Evolutionary conservation across 2,329 filamentous ascomycete species (phyloP).

Genomic region (Taxawa tesnikishii): DNA sequence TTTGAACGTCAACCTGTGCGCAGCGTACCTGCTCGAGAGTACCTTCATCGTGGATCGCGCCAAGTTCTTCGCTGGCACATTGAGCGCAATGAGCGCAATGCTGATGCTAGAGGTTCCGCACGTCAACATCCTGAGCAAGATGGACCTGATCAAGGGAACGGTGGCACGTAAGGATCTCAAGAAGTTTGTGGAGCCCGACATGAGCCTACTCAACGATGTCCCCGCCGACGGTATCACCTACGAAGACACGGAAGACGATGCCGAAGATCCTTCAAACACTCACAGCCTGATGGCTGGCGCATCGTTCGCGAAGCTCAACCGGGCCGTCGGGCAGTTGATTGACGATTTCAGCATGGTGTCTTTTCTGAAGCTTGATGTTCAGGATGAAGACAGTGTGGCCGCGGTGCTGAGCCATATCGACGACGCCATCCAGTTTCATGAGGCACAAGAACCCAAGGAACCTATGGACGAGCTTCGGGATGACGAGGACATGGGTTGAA

Average conservation of each 20-base stretch:
- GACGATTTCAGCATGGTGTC: conserved; percentile 98
- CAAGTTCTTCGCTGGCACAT: conserved; percentile 92
- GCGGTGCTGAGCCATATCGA: conserved; percentile 84
- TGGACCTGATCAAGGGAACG: conserved; percentile 90
- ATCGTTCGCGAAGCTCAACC: conserved; percentile 72
- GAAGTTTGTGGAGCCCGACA: conserved; percentile 79
- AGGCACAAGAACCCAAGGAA: conserved; percentile 83
- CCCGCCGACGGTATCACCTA: conserved; percentile 40
- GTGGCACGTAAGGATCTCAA: conserved; percentile 80
- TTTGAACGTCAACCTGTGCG: conserved; percentile 83
- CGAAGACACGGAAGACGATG: conserved; percentile 23
- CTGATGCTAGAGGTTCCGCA: conserved; percentile 96
- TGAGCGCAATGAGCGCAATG: conserved; percentile 98
- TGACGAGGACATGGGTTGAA: conserved; percentile 42
- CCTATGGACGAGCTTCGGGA: conserved; percentile 46
- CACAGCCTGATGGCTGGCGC: conserved; percentile 66
- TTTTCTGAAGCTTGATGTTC: conserved; percentile 78
- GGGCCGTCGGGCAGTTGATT: conserved; percentile 79
- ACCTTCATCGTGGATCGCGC: conserved; percentile 92
- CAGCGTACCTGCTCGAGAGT: conserved; percentile 86
- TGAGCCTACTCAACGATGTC: conserved; percentile 69
- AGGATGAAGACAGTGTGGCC: conserved; percentile 83
- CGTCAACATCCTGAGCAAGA: conserved; percentile 92
- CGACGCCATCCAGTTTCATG: conserved; percentile 85
- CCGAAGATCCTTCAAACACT: conserved; percentile 44